Evolutionary conservation across 2,329 filamentous ascomycete species (phyloP).

Genomic region (Chaetothyriales sp.): DNA sequence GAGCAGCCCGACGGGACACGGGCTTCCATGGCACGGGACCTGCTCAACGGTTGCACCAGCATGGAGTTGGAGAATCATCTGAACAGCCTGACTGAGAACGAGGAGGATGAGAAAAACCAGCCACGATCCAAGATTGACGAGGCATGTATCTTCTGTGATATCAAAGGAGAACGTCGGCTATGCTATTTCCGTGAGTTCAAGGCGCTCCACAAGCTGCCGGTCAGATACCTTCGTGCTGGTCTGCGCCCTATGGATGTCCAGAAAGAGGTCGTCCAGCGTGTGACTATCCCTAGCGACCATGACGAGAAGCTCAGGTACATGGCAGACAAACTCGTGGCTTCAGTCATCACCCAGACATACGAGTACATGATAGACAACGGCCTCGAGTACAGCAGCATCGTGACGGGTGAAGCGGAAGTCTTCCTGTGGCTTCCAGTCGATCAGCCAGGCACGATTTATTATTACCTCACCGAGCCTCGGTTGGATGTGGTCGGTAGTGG

Average conservation of each 20-base stretch:
- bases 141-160: too few species aligned
- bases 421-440: conserved; percentile 27
- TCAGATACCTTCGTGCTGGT: conserved; percentile 28
- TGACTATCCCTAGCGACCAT: conserved; percentile 22
- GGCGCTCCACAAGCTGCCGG: conserved; percentile 32
- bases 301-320: conserved; percentile 21
- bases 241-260: conserved; percentile 30
- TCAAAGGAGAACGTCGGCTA: too few species aligned
- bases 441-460: conserved; percentile 20
- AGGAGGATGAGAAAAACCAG: too few species aligned
- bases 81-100: too few species aligned
- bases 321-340: conserved; percentile 15
- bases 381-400: conserved; percentile 30
- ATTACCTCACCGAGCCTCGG: conserved; percentile 21
- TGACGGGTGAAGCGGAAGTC: conserved; percentile 30
- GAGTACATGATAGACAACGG: conserved; percentile 36
- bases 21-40: too few species aligned
- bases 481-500: conserved; percentile 16
- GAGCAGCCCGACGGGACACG: too few species aligned
- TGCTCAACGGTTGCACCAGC: too few species aligned
- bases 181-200: conserved; percentile 31
- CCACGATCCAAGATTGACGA: too few species aligned
- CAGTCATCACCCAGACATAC: conserved; percentile 34
- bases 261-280: conserved; percentile 5
- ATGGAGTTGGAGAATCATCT: too few species aligned